These are phyloP conservation scores for Xylariaceae sp. DNA, from an alignment of 2,329 filamentous ascomycete species.

Conservation along the genomic window DNA sequence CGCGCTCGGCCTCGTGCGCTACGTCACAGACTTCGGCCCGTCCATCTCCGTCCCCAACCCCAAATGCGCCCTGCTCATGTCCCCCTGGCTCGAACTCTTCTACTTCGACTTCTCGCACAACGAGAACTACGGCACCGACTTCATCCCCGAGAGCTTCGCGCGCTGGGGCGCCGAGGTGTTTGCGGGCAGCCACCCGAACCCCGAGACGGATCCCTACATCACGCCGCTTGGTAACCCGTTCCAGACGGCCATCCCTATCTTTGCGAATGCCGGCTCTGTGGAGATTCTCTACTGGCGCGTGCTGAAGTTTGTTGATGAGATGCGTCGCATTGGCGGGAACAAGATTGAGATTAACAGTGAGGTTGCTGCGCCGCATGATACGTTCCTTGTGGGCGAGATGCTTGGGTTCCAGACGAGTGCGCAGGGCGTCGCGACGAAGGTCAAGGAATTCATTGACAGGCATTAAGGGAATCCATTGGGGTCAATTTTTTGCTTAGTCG, in stretches of 20 bases:
- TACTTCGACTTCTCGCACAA: slow-evolving; percentile 7
- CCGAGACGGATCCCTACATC: slow-evolving; percentile 32
- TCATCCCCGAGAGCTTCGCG: slow-evolving; percentile 34
- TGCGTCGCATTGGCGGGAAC: slow-evolving; percentile 17
- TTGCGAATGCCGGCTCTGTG: slow-evolving; percentile 19
- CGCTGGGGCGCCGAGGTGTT: slow-evolving; percentile 39
- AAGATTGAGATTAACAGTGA: slow-evolving; percentile 36
- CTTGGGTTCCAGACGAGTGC: slow-evolving; percentile 38
- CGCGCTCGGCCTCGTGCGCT: slow-evolving; percentile 39
- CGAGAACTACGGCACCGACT: slow-evolving; percentile 33
- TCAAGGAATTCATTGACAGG: slow-evolving; percentile 13
- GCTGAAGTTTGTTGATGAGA: slow-evolving; percentile 54
- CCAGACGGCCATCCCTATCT: slow-evolving; percentile 19
- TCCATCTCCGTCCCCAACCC: slow-evolving; percentile 13
- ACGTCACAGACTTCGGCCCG: slow-evolving; percentile 37
- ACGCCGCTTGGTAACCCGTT: slow-evolving; percentile 23
- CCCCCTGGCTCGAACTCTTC: slow-evolving; percentile 26
- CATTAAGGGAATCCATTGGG: not conserved
- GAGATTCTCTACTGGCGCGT: slow-evolving; percentile 33
- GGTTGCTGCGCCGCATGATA: slow-evolving; percentile 40
- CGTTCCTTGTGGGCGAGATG: slow-evolving; percentile 35
- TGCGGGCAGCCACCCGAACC: slow-evolving; percentile 19
- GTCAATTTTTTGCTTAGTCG: not conserved
- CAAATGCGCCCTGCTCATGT: slow-evolving; percentile 35
- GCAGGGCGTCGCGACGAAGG: slow-evolving; percentile 15